Base-by-base conservation (phyloP, 2,329 filamentous ascomycete species). In the Fusarium transvaalense region DNA sequence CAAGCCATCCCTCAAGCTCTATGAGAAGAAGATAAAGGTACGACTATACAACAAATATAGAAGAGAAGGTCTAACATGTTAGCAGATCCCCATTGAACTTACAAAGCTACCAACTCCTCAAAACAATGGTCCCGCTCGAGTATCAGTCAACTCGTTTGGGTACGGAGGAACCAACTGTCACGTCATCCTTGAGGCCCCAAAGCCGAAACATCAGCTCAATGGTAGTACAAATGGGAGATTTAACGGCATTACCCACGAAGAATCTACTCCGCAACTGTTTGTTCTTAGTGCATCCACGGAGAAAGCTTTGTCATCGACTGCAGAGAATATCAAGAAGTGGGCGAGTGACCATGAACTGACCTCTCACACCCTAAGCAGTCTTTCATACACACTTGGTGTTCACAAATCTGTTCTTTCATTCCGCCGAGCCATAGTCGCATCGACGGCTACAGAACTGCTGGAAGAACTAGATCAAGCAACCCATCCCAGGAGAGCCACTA, bases 131-230 rank as follows among this genome's bases (percentile, higher is more conserved):
- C 48, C 38, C 1, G 13, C 55, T 12, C 25, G 55, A 21, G 55
- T 58, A 5, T 58, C 55, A 5, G 31, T 58, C 6, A 58, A 58
- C 25, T 58, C 55, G 8, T 58, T 58, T 43, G 55, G 55, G 5
- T 58, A 58, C 17, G 55, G 55, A 32, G 55, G 55, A 17, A 56
- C 55, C 4, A 58, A 58, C n/a, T 58, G 55, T 2, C 55, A 58
- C 5, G 55, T 58, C 6, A 56, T 58, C 4, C 55, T 58, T 31
- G 31, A 58, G 13, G 38, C 38, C 6, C 25, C 38, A 14, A 25
- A 9, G 5, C 4, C 19, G 6, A 25, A 32, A 17, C 10, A 13
- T 0, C 12, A 48, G 12, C 23, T 32, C 2, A 43, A 38, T 10
- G 38, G 23, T 2, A n/a, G 10, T 6, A 10, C 3, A 2, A 58